A percentile compares a stretch with the other conserved stretches of the same genome.
Conservation (phyloP, 2,329 filamentous ascomycete species). For the Ceratocystis harringtonii region DNA sequence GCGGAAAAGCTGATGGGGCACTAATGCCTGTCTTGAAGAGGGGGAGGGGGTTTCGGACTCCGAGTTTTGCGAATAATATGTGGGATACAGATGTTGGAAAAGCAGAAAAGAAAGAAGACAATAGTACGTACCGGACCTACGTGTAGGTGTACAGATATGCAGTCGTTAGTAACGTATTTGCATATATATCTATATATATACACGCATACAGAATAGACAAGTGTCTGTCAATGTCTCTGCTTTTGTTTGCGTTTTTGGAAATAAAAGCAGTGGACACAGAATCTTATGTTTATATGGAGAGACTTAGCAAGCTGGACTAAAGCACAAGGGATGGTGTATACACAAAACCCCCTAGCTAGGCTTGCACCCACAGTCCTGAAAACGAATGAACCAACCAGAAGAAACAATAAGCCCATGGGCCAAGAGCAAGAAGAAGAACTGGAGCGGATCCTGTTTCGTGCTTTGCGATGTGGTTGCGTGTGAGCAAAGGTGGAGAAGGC, state of each 20-base stretch:
- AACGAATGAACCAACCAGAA: not conserved
- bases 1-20: not conserved
- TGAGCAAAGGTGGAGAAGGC: not conserved
- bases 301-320: not conserved
- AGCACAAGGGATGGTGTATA: not conserved
- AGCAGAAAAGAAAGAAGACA: not conserved
- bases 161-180: not conserved
- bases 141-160: not conserved
- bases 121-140: not conserved
- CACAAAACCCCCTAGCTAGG: not conserved
- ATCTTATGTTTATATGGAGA: not conserved
- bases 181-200: not conserved
- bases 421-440: not conserved
- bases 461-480: not conserved
- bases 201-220: not conserved
- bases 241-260: not conserved
- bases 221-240: not conserved
- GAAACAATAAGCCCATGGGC: slow-evolving; percentile 1
- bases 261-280: not conserved
- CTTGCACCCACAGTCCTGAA: not conserved
- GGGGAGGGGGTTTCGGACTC: not conserved
- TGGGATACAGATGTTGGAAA: not conserved
- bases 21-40: not conserved
- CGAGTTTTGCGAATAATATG: not conserved
- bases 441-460: not conserved